A percentile compares a stretch with the other conserved stretches of the same genome.
phyloP scores from a whole-genome alignment of 352 stramenopile species.

The Pythium utonaiense region DNA sequence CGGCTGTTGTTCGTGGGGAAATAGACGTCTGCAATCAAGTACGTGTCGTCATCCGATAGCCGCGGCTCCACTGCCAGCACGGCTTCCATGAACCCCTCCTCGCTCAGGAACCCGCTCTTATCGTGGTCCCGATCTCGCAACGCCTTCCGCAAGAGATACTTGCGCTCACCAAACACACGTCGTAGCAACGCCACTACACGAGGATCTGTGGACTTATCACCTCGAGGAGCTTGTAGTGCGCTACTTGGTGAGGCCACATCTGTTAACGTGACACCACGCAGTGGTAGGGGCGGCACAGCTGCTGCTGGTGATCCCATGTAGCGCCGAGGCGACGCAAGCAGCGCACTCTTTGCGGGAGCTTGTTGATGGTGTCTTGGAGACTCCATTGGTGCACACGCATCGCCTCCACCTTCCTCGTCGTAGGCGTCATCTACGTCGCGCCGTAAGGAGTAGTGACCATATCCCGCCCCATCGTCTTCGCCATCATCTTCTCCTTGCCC shows the following conservation, averaged over 20 bases:
- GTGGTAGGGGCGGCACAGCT: background rate
- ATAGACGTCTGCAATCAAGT: slow-evolving; percentile 62
- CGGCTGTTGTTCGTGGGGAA: slow-evolving; percentile 70
- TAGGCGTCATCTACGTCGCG: slow-evolving; percentile 4
- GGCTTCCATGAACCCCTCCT: slow-evolving; percentile 81
- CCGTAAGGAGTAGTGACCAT: slow-evolving; percentile 4
- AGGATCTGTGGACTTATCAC: slow-evolving; percentile 2
- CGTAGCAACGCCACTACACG: slow-evolving; percentile 45
- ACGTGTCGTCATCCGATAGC: slow-evolving; percentile 72
- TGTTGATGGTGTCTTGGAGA: background rate
- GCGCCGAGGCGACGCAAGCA: background rate
- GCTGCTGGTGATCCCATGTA: background rate
- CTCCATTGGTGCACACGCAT: background rate
- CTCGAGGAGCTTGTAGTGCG: background rate
- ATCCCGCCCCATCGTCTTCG: background rate
- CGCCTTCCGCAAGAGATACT: slow-evolving; percentile 71
- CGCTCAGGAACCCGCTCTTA: slow-evolving; percentile 46
- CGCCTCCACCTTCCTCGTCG: background rate
- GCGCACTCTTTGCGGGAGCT: background rate
- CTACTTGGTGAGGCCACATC: background rate
- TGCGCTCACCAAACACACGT: slow-evolving; percentile 48
- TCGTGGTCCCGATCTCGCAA: slow-evolving; percentile 55
- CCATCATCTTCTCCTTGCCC: slow-evolving; percentile 1
- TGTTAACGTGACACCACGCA: background rate
- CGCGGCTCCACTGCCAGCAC: slow-evolving; percentile 49